Evolutionary conservation across 306 rosid genomes (phyloP).

Genomic region (Psophocarpus tetragonolobus): DNA sequence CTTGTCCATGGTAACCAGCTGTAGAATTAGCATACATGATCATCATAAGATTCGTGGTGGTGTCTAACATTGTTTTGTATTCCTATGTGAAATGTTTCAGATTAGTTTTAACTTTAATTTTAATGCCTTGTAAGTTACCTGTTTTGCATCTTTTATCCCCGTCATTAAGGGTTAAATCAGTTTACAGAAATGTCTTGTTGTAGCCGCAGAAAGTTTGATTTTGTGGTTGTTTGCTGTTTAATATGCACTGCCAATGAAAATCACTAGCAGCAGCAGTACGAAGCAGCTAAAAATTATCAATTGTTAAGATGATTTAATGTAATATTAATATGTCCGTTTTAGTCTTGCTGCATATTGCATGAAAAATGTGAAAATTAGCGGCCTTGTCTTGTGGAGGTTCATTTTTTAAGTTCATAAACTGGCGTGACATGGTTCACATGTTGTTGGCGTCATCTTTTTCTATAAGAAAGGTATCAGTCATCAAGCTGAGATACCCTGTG

Average conservation of each 20-base stretch:
- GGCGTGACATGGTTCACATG: not conserved
- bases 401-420: not conserved
- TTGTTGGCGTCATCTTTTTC: not conserved
- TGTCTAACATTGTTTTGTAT: constrained; percentile 23
- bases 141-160: not conserved
- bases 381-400: not conserved
- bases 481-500: not conserved
- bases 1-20: not conserved
- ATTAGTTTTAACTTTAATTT: not conserved
- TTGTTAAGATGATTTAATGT: not conserved
- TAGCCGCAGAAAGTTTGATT: not conserved
- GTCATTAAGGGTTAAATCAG: not conserved
- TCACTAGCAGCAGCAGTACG: not conserved
- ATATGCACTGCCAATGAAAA: not conserved
- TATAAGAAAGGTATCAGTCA: not conserved
- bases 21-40: constrained; percentile 13
- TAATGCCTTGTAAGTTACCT: not conserved
- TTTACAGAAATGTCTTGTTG: not conserved
- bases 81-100: not conserved
- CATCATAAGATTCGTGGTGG: not conserved
- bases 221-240: not conserved
- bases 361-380: not conserved
- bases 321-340: not conserved
- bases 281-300: not conserved
- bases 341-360: not conserved